These are phyloP conservation scores for Nematodospora anomalae DNA, from an alignment of 1,139 yeast species.

Conservation along the genomic window DNA sequence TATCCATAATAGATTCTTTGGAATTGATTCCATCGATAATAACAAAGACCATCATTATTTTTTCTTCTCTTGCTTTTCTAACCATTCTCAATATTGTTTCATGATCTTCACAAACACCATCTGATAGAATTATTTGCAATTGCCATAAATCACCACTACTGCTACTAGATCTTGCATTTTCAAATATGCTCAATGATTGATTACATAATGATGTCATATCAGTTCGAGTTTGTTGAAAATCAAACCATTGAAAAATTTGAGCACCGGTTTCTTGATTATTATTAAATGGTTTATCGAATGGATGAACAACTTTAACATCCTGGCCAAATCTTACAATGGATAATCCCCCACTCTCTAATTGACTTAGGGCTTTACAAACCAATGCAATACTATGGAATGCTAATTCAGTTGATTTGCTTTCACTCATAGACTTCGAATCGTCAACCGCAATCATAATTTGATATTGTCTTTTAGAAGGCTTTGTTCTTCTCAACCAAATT, in stretches of 20 bases:
- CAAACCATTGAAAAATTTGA: conserved; percentile 81
- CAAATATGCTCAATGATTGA: conserved; percentile 73
- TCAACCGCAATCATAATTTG: conserved; percentile 98
- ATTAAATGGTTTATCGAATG: conserved; percentile 79
- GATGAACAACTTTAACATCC: conserved; percentile 79
- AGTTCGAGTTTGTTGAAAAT: conserved; percentile 85
- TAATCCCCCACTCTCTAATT: conserved; percentile 90
- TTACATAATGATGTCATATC: conserved; percentile 74
- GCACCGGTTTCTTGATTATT: conserved; percentile 78
- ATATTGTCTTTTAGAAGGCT: conserved; percentile 95
- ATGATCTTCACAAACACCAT: conserved; percentile 97
- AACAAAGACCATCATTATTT: conserved; percentile 93
- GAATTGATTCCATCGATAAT: conserved; percentile 87
- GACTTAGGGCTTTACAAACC: conserved; percentile 91
- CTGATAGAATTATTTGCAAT: conserved; percentile 86
- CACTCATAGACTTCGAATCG: conserved; percentile 97
- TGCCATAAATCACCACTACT: conserved; percentile 81
- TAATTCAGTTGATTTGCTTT: conserved; percentile 81
- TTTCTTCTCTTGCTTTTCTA: conserved; percentile 87
- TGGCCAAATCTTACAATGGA: conserved; percentile 93
- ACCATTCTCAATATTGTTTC: conserved; percentile 78
- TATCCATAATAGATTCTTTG: conserved; percentile 85
- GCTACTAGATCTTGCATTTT: conserved; percentile 58
- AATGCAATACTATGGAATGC: conserved; percentile 95
- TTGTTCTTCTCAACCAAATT: conserved; percentile 96